Conservation (phyloP, 352 stramenopile species). For the Phytopythium delawarense region DNA sequence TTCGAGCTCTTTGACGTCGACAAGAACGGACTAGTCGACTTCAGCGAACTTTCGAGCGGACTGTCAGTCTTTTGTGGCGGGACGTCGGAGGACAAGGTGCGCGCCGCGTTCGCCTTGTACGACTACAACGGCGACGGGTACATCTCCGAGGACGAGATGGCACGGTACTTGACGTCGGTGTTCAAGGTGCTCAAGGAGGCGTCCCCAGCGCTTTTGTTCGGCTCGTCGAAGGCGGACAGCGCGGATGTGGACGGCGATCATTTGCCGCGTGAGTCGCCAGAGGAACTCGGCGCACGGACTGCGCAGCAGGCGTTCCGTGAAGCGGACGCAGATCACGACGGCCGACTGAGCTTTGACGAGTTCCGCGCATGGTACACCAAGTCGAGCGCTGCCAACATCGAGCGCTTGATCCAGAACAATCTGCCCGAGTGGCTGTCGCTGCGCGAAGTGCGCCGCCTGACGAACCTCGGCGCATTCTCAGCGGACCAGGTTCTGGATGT, state of each 20-base stretch:
- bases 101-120: conserved; percentile 75
- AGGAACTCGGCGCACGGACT: conserved; percentile 58
- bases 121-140: conserved; percentile 84
- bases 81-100: conserved; percentile 70
- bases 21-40: conserved; percentile 82
- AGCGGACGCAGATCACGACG: conserved; percentile 64
- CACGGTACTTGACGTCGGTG: conserved; percentile 77
- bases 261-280: conserved; percentile 44
- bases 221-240: not conserved
- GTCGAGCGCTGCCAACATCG: conserved; percentile 70
- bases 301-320: conserved; percentile 73
- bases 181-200: conserved; percentile 84
- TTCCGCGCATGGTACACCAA: conserved; percentile 83
- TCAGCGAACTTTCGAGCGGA: conserved; percentile 82
- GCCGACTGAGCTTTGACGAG: conserved; percentile 64
- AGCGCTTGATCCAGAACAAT: conserved; percentile 76
- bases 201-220: conserved; percentile 34
- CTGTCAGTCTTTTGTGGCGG: conserved; percentile 84
- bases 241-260: conserved; percentile 14
- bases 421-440: conserved; percentile 74
- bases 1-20: conserved; percentile 85
- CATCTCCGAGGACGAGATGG: conserved; percentile 85
- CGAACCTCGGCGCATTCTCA: conserved; percentile 65
- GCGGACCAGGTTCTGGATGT: conserved; percentile 74
- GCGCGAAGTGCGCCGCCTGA: conserved; percentile 71